These are phyloP conservation scores for Ophiostoma sp. DNA, from an alignment of 2,329 filamentous ascomycete species.

Conservation along the genomic window DNA sequence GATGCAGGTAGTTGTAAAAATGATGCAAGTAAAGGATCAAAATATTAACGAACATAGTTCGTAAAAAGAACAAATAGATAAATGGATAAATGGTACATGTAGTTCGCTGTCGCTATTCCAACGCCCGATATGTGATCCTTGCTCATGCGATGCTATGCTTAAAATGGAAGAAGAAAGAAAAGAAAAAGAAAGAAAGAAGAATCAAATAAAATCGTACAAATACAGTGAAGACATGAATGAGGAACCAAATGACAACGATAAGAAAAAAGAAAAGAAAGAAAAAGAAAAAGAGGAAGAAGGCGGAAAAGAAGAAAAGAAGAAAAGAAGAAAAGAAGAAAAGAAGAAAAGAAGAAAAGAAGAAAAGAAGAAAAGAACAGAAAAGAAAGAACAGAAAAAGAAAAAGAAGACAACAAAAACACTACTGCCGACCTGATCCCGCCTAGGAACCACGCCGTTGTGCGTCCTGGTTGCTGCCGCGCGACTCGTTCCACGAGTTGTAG, in stretches of 20 bases:
- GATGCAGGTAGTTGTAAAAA: too few species aligned
- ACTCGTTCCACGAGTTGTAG: constrained; percentile 23
- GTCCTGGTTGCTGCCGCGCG: constrained; percentile 7
- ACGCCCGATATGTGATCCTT: neutral
- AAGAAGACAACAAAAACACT: neutral
- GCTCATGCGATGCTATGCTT: neutral
- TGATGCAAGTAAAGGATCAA: neutral
- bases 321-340: neutral
- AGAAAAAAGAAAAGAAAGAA: neutral
- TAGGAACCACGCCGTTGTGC: neutral
- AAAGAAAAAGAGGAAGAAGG: too few species aligned
- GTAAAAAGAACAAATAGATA: neutral
- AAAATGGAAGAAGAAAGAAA: neutral
- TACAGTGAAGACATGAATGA: too few species aligned
- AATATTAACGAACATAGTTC: neutral
- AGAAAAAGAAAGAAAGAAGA: neutral
- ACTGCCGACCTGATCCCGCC: neutral
- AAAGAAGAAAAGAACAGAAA: neutral
- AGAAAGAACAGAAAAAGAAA: neutral
- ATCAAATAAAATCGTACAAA: too few species aligned
- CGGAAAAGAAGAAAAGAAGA: neutral
- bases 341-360: neutral
- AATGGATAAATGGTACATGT: neutral
- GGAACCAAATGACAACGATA: too few species aligned
- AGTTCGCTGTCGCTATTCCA: constrained; percentile 2